Conservation (phyloP, 2,329 filamentous ascomycete genomes). For the Penicillium glabrum region DNA sequence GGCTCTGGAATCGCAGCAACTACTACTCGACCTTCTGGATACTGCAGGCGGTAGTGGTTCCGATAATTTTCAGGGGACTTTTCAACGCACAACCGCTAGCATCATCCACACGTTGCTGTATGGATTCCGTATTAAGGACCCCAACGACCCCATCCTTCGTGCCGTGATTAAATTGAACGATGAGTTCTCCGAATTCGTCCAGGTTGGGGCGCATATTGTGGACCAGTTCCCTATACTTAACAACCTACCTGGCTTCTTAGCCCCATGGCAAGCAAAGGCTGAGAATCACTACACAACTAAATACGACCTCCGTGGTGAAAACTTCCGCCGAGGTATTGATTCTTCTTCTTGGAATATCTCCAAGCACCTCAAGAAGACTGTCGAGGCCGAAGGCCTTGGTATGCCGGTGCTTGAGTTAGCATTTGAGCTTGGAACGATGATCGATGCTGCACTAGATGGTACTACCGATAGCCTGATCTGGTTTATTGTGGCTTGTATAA, state of each 20-base stretch:
- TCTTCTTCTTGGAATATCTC: neutral
- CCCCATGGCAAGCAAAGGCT: slow-evolving; percentile 45
- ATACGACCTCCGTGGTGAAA: slow-evolving; percentile 17
- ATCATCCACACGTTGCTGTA: slow-evolving; percentile 15
- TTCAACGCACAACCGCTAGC: slow-evolving; percentile 11
- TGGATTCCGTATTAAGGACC: slow-evolving; percentile 20
- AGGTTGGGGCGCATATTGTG: slow-evolving; percentile 47
- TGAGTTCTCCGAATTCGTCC: slow-evolving; percentile 47
- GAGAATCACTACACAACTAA: slow-evolving; percentile 15
- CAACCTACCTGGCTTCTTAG: slow-evolving; percentile 44
- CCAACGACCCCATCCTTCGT: slow-evolving; percentile 8
- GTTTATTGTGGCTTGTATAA: slow-evolving; percentile 15
- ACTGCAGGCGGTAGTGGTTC: neutral
- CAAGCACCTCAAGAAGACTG: neutral
- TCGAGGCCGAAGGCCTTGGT: slow-evolving; percentile 39
- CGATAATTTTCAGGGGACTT: slow-evolving; percentile 6
- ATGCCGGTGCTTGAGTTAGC: slow-evolving; percentile 47
- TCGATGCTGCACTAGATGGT: slow-evolving; percentile 51
- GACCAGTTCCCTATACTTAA: slow-evolving; percentile 49
- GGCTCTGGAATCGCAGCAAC: slow-evolving; percentile 12
- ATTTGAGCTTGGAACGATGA: slow-evolving; percentile 46
- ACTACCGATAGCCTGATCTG: slow-evolving; percentile 26
- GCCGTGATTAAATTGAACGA: slow-evolving; percentile 37
- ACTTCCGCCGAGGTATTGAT: slow-evolving; percentile 2
- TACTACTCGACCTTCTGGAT: slow-evolving; percentile 11